Conservation (phyloP, 768 basidiomycete genomes). For the Pisolithus albus region DNA sequence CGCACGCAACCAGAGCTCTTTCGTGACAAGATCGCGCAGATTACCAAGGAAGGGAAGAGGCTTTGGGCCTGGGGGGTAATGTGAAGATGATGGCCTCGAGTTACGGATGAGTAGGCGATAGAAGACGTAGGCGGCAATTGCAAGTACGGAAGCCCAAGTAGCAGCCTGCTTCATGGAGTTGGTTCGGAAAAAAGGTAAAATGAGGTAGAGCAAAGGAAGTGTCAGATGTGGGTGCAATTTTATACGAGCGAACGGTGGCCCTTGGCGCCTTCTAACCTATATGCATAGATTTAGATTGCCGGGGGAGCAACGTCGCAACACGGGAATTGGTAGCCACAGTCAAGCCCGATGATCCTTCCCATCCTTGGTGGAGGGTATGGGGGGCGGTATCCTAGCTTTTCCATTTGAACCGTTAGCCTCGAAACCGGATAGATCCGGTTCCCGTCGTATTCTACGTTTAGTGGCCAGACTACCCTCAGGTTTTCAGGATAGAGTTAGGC, state of each 20-base stretch:
- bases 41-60: slow-evolving; percentile 63
- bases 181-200: not conserved
- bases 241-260: not conserved
- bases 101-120: slow-evolving; percentile 10
- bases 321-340: not conserved
- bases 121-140: slow-evolving; percentile 10
- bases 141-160: slow-evolving; percentile 18
- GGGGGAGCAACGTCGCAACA: not conserved
- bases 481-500: no score
- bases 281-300: not conserved
- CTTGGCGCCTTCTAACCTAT: not conserved
- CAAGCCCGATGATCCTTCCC: no score
- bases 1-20: slow-evolving; percentile 61
- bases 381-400: no score
- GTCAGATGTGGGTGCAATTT: not conserved
- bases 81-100: slow-evolving; percentile 22
- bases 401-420: no score
- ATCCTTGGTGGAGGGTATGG: no score
- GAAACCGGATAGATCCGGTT: no score
- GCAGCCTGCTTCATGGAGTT: not conserved
- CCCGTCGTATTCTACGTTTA: no score
- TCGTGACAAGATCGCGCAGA: slow-evolving; percentile 48
- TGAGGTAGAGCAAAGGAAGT: not conserved
- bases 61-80: slow-evolving; percentile 59
- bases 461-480: no score